Conservation (phyloP, 2,329 filamentous ascomycete species). For the Pyricularia sp. region DNA sequence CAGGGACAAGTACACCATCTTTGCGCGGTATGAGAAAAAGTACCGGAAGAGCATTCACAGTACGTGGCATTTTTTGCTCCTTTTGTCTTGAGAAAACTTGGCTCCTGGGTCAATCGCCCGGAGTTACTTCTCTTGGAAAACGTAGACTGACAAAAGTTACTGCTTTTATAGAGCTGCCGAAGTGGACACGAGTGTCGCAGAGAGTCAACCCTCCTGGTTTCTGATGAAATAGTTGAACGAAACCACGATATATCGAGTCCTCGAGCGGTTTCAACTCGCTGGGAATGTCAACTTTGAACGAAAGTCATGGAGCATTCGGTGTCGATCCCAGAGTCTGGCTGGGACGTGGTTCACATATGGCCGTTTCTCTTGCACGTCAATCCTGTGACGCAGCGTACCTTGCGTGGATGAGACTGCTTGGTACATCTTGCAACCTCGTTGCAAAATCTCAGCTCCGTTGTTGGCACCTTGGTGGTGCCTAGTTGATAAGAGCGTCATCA, state of each 20-base stretch:
- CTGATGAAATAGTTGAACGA: slow-evolving; percentile 30
- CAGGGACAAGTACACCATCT: slow-evolving; percentile 95
- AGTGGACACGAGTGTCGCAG: slow-evolving; percentile 95
- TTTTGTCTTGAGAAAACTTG: neutral
- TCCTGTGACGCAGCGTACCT: neutral
- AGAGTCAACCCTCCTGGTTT: slow-evolving; percentile 91
- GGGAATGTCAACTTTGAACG: neutral
- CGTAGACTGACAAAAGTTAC: neutral
- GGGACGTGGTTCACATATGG: neutral
- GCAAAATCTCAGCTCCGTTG: neutral
- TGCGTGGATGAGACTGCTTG: neutral
- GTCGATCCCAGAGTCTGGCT: neutral
- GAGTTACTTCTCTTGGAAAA: neutral
- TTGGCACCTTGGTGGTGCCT: neutral
- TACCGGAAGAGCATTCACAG: slow-evolving; percentile 98
- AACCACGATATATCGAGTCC: neutral
- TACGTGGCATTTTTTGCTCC: slow-evolving; percentile 45
- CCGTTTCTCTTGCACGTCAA: neutral
- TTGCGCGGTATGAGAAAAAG: slow-evolving; percentile 89
- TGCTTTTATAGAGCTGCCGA: slow-evolving; percentile 54
- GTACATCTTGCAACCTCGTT: neutral
- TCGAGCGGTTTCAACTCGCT: neutral
- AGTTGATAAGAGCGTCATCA: neutral
- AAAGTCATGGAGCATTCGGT: neutral
- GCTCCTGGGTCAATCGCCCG: too few species aligned